These are phyloP conservation scores for Oemleria cerasiformis DNA, from an alignment of 306 rosid genomes.

Conservation along the genomic window DNA sequence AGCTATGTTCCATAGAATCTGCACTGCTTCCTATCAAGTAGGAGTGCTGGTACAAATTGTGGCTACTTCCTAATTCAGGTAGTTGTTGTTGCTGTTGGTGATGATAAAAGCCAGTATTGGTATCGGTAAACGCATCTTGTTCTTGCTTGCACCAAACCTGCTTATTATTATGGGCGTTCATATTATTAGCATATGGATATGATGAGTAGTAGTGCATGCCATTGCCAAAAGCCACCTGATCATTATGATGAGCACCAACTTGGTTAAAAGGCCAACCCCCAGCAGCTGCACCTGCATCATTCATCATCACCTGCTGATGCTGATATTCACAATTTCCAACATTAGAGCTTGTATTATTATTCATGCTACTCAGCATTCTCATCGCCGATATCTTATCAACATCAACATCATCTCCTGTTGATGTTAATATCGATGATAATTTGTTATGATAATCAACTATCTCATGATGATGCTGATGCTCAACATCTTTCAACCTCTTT, in stretches of 20 bases:
- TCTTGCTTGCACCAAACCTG: conserved; percentile 86
- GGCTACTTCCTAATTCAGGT: conserved; percentile 46
- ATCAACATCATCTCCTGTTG: conserved; percentile 4
- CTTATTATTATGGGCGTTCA: too few relatives aligned
- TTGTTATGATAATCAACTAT: conserved; percentile 23
- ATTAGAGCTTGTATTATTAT: too few relatives aligned
- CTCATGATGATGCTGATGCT: conserved; percentile 26
- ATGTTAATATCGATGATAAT: neutral
- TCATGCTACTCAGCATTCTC: too few relatives aligned
- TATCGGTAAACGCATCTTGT: conserved; percentile 27
- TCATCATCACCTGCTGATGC: neutral
- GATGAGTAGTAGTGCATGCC: conserved; percentile 44
- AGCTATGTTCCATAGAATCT: conserved; percentile 61
- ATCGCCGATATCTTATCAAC: too few relatives aligned
- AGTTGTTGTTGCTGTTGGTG: conserved; percentile 41
- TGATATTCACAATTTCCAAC: too few relatives aligned
- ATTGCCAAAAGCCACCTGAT: conserved; percentile 16
- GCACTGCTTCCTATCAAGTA: conserved; percentile 41
- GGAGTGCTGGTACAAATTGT: conserved; percentile 54
- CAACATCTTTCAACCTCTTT: conserved; percentile 69
- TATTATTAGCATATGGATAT: neutral
- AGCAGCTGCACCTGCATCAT: neutral
- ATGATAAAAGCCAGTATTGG: neutral
- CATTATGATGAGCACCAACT: neutral
- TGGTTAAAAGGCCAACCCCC: conserved; percentile 60